These are phyloP conservation scores for Phytophthora boehmeriae DNA, from an alignment of 352 stramenopile species.

Conservation along the genomic window DNA sequence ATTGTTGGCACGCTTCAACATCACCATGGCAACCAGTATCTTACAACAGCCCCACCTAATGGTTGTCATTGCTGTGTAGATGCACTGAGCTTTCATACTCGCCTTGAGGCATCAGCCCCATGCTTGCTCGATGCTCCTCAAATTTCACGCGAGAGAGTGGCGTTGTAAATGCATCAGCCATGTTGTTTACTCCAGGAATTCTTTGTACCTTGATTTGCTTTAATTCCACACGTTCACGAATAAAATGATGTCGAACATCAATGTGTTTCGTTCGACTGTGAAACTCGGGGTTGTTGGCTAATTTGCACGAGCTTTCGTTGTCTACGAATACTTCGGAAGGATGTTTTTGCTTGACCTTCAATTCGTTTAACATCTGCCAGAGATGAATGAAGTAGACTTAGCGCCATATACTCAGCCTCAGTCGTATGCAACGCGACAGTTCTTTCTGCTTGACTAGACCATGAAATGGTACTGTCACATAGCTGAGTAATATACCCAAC, in stretches of 20 bases:
- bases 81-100: not conserved
- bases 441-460: slow-evolving; percentile 25
- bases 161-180: slow-evolving; percentile 33
- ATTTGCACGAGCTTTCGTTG: slow-evolving; percentile 26
- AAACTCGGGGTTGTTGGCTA: slow-evolving; percentile 24
- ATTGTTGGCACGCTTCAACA: no score
- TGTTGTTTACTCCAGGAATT: slow-evolving; percentile 21
- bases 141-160: slow-evolving; percentile 15
- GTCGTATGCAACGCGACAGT: slow-evolving; percentile 30
- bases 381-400: slow-evolving; percentile 26
- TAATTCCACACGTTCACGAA: slow-evolving; percentile 12
- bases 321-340: slow-evolving; percentile 23
- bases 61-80: slow-evolving; percentile 1
- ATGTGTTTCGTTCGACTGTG: slow-evolving; percentile 29
- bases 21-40: no score
- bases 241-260: slow-evolving; percentile 25
- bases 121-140: slow-evolving; percentile 17
- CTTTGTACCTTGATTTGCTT: slow-evolving; percentile 24
- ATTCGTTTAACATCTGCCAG: slow-evolving; percentile 26
- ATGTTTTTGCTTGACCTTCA: slow-evolving; percentile 12
- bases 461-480: slow-evolving; percentile 22
- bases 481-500: slow-evolving; percentile 22
- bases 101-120: slow-evolving; percentile 1
- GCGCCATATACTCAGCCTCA: slow-evolving; percentile 25
- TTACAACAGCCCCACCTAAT: slow-evolving; percentile 13